Percentiles rank a stretch among this genome's conserved stretches.
These are phyloP conservation scores for Colletotrichum echinochloae DNA, from an alignment of 2,329 filamentous ascomycete genomes.

Conservation along the genomic window DNA sequence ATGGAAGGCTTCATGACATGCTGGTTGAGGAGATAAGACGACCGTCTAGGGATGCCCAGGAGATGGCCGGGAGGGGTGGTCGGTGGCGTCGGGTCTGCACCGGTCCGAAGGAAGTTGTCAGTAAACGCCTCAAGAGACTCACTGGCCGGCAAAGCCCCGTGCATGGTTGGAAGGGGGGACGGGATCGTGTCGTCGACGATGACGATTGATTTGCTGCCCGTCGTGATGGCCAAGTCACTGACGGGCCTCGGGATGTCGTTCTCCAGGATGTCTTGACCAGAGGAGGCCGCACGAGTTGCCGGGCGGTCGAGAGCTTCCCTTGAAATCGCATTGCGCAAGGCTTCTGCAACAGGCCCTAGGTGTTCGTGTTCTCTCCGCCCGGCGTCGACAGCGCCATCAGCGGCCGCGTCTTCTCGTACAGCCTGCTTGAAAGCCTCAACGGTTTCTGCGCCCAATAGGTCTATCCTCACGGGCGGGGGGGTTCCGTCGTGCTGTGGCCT, in stretches of 20 bases:
- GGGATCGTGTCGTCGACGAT: slow-evolving; percentile 80
- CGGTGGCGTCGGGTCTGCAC: slow-evolving; percentile 69
- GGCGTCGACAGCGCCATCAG: slow-evolving; percentile 48
- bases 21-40: slow-evolving; percentile 67
- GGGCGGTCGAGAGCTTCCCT: slow-evolving; percentile 56
- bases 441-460: slow-evolving; percentile 83
- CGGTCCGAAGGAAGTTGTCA: slow-evolving; percentile 62
- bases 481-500: slow-evolving; percentile 57
- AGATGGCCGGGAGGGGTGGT: slow-evolving; percentile 67
- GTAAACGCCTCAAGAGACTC: slow-evolving; percentile 65
- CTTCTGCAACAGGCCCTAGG: slow-evolving; percentile 14
- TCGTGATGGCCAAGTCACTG: slow-evolving; percentile 73
- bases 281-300: slow-evolving; percentile 57
- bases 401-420: slow-evolving; percentile 72
- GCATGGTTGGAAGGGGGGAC: slow-evolving; percentile 63
- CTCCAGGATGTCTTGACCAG: slow-evolving; percentile 52
- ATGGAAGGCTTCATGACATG: slow-evolving; percentile 54
- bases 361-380: slow-evolving; percentile 39
- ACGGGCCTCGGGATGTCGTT: slow-evolving; percentile 54
- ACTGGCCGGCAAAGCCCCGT: slow-evolving; percentile 59
- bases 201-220: slow-evolving; percentile 89
- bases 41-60: slow-evolving; percentile 62
- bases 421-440: slow-evolving; percentile 83
- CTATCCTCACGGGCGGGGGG: slow-evolving; percentile 75
- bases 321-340: slow-evolving; percentile 35